Evolutionary conservation across 2,329 filamentous ascomycete species (phyloP).

Genomic region (Gliomastix tumulicola): DNA sequence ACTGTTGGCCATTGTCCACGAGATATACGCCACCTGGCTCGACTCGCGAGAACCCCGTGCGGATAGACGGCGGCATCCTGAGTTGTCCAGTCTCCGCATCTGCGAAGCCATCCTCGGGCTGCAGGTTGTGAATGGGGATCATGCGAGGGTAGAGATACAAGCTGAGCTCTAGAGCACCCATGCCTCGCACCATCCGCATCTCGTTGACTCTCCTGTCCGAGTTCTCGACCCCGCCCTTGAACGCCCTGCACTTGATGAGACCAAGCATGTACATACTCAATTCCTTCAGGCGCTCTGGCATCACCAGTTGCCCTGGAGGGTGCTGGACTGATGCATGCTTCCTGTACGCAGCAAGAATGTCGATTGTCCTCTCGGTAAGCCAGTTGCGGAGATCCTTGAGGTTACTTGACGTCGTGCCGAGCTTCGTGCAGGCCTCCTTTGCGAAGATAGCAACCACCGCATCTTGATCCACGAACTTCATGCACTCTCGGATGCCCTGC

Average conservation of each 20-base stretch:
- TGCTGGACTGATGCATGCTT: slow-evolving; percentile 85
- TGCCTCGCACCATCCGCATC: slow-evolving; percentile 80
- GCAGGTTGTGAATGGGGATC: slow-evolving; percentile 83
- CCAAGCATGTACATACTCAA: slow-evolving; percentile 94
- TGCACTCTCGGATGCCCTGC: slow-evolving; percentile 64
- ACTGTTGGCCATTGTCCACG: slow-evolving; percentile 90
- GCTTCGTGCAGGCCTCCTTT: slow-evolving; percentile 88
- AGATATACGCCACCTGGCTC: slow-evolving; percentile 93
- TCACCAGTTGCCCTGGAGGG: slow-evolving; percentile 84
- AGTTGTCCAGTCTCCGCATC: slow-evolving; percentile 80
- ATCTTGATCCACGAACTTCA: slow-evolving; percentile 95
- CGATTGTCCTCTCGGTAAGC: slow-evolving; percentile 85
- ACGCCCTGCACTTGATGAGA: slow-evolving; percentile 81
- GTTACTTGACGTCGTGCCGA: slow-evolving; percentile 59
- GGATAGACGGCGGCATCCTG: slow-evolving; percentile 71
- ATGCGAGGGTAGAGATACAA: slow-evolving; percentile 94
- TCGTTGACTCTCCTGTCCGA: slow-evolving; percentile 88
- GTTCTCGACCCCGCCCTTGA: slow-evolving; percentile 88
- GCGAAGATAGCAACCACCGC: slow-evolving; percentile 82
- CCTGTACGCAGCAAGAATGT: slow-evolving; percentile 84
- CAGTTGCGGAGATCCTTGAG: slow-evolving; percentile 81
- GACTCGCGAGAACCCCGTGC: slow-evolving; percentile 79
- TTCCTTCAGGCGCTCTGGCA: slow-evolving; percentile 94
- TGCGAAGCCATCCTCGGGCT: slow-evolving; percentile 84
- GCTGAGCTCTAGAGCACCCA: slow-evolving; percentile 79